Evolutionary conservation across 208 protist species (phyloP).

Genomic region (Leishmania tarentolae): DNA sequence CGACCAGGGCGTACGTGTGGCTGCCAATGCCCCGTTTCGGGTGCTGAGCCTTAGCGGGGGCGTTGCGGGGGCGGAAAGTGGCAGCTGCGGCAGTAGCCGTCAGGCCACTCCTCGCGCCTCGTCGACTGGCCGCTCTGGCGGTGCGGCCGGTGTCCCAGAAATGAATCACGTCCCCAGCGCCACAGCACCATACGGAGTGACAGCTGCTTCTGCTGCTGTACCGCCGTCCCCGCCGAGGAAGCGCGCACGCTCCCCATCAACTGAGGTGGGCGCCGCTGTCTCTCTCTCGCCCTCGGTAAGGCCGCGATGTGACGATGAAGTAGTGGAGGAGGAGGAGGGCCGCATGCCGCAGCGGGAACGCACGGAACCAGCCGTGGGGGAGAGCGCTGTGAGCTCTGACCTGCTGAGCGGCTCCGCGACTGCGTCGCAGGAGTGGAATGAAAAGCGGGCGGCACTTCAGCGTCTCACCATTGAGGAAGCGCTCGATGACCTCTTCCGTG

Average conservation of each 20-base stretch:
- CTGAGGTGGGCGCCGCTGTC: constrained; percentile 3
- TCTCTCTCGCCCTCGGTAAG: constrained; percentile 20
- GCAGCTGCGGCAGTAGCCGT: constrained; percentile 21
- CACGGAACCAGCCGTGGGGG: constrained; percentile 21
- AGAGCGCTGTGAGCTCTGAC: background rate
- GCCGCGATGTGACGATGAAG: background rate
- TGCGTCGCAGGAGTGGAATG: background rate
- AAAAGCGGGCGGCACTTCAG: constrained; percentile 11
- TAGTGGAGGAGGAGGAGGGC: background rate
- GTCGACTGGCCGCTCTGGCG: background rate
- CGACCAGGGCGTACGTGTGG: constrained; percentile 41
- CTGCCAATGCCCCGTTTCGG: constrained; percentile 59
- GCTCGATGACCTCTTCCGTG: constrained; percentile 39
- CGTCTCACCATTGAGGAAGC: constrained; percentile 27
- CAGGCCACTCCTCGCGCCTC: constrained; percentile 18
- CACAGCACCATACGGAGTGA: background rate
- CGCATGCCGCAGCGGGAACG: constrained; percentile 1
- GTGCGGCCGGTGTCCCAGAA: background rate
- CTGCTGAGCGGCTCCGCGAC: background rate
- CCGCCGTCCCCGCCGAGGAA: constrained; percentile 9
- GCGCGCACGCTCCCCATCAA: constrained; percentile 11
- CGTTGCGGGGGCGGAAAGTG: constrained; percentile 1
- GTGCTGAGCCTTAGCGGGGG: constrained; percentile 7
- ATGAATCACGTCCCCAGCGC: background rate
- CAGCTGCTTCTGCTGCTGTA: background rate